Evolutionary conservation across 1,139 yeast species (phyloP).

Genomic region (Kodamaea alishanica): DNA sequence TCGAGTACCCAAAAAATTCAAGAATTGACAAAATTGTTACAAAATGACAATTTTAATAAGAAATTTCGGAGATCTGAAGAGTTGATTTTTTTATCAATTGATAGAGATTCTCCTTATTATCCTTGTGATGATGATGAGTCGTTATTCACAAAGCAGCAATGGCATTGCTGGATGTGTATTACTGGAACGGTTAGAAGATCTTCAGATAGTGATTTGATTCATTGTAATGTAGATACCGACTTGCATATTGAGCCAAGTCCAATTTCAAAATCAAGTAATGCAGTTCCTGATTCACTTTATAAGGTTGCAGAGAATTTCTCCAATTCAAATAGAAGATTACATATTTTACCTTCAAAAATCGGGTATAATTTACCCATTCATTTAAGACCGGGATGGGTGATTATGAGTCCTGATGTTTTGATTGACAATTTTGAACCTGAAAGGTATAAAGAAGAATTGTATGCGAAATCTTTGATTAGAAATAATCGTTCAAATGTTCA

Average conservation of each 20-base stretch:
- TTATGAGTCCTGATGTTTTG: constrained; percentile 78
- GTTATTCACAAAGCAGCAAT: constrained; percentile 50
- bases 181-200: constrained; percentile 91
- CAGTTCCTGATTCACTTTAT: constrained; percentile 75
- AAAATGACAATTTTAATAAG: constrained; percentile 49
- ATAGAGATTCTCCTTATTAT: constrained; percentile 56
- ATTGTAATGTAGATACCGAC: constrained; percentile 91
- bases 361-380: constrained; percentile 63
- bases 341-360: constrained; percentile 70
- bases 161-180: constrained; percentile 98
- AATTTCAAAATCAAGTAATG: constrained; percentile 16
- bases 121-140: constrained; percentile 39
- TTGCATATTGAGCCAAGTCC: constrained; percentile 52
- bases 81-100: constrained; percentile 63
- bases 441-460: constrained; percentile 32
- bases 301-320: constrained; percentile 87
- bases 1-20: constrained; percentile 69
- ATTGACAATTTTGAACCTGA: constrained; percentile 58
- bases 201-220: constrained; percentile 77
- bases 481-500: constrained; percentile 26
- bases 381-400: constrained; percentile 86
- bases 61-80: constrained; percentile 90
- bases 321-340: constrained; percentile 75
- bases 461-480: constrained; percentile 30
- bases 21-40: constrained; percentile 56